Conservation (phyloP, 108 stramenopile genomes). For the Nitzschia sp. region DNA sequence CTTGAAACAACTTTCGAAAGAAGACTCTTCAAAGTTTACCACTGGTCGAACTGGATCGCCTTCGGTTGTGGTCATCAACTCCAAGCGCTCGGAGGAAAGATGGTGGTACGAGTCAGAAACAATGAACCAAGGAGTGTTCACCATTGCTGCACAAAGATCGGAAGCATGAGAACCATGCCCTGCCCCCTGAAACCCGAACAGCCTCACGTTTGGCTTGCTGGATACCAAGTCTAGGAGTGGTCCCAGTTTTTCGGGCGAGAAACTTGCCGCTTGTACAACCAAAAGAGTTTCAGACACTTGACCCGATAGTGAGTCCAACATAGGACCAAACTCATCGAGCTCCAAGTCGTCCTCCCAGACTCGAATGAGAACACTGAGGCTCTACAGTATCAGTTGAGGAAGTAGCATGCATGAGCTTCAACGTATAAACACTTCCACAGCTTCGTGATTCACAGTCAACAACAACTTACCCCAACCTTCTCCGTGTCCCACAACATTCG, state of each 20-base stretch:
- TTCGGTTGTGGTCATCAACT: constrained; percentile 56
- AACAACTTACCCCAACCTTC: constrained; percentile 26
- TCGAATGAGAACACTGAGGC: constrained; percentile 49
- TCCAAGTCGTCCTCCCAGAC: constrained; percentile 58
- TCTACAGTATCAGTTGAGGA: no score
- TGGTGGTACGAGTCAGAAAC: constrained; percentile 67
- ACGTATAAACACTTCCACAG: no score
- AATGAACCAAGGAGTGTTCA: constrained; percentile 70
- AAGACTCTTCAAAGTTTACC: constrained; percentile 55
- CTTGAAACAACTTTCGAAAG: constrained; percentile 56
- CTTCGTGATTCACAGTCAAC: no score
- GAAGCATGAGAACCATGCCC: constrained; percentile 43
- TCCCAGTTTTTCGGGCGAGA: constrained; percentile 34
- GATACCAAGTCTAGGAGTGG: constrained; percentile 44
- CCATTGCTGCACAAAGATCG: constrained; percentile 62
- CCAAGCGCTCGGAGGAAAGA: constrained; percentile 45
- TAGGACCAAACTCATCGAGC: constrained; percentile 43
- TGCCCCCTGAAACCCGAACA: no score
- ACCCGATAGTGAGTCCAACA: constrained; percentile 56
- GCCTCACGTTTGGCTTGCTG: constrained; percentile 22
- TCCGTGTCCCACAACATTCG: constrained; percentile 59
- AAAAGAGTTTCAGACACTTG: constrained; percentile 61
- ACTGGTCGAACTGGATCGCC: constrained; percentile 49
- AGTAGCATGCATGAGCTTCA: no score
- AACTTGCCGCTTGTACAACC: constrained; percentile 47